Evolutionary conservation across 202 grass and related monocot species (phyloP).

Genomic region (Eragrostis tef): DNA sequence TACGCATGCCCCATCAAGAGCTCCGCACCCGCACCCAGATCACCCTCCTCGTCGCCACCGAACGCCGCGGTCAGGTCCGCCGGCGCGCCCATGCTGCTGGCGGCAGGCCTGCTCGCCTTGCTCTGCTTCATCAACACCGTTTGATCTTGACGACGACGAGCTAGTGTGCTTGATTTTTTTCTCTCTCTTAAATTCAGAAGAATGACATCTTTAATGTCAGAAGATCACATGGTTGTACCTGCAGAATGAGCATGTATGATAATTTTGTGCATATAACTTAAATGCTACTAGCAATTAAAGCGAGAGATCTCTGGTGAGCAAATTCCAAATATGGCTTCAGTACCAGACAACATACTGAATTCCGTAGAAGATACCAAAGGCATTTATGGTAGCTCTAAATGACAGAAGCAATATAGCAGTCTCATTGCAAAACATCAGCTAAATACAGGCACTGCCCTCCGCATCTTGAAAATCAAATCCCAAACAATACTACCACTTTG

Average conservation of each 20-base stretch:
- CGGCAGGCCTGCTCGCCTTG: constrained; percentile 13
- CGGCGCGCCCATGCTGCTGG: background rate
- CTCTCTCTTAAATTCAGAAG: background rate
- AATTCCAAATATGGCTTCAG: too few species aligned
- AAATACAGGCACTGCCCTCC: background rate
- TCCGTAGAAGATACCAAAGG: too few species aligned
- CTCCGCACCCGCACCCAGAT: background rate
- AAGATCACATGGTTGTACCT: background rate
- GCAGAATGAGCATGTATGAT: background rate
- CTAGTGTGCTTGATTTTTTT: background rate
- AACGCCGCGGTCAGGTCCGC: constrained; percentile 9
- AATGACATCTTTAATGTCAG: background rate
- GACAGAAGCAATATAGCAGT: too few species aligned
- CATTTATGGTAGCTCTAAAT: too few species aligned
- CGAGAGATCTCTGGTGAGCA: too few species aligned
- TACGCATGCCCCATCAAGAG: constrained; percentile 78
- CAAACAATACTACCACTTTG: constrained; percentile 5
- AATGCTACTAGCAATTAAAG: too few species aligned
- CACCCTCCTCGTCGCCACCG: constrained; percentile 4
- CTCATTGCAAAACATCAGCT: too few species aligned
- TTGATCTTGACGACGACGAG: constrained; percentile 1
- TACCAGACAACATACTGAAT: too few species aligned
- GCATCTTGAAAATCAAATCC: background rate
- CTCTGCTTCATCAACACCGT: constrained; percentile 2
- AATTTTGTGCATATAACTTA: background rate